phyloP scores from a whole-genome alignment of 2,329 filamentous ascomycete genomes.

The Apiospora rasikravindrae region DNA sequence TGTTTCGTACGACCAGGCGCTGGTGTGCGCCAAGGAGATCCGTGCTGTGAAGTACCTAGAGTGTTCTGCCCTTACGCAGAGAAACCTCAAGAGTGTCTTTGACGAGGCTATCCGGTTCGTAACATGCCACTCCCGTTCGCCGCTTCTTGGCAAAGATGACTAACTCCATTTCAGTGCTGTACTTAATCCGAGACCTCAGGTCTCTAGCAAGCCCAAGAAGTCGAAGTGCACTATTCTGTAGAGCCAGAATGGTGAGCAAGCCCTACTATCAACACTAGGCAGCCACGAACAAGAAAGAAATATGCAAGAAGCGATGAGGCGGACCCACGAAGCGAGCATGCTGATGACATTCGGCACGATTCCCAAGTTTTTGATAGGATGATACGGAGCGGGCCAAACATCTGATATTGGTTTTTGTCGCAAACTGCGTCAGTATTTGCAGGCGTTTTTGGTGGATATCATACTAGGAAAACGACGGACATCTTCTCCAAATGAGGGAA shows the following conservation, averaged over 20 bases:
- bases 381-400: slow-evolving; percentile 29
- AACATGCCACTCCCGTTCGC: background rate
- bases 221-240: slow-evolving; percentile 74
- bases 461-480: slow-evolving; percentile 37
- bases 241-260: slow-evolving; percentile 28
- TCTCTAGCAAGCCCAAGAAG: slow-evolving; percentile 64
- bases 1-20: slow-evolving; percentile 92
- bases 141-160: background rate
- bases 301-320: slow-evolving; percentile 14
- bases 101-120: slow-evolving; percentile 96
- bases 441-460: slow-evolving; percentile 38
- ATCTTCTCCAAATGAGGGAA: slow-evolving; percentile 31
- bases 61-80: slow-evolving; percentile 94
- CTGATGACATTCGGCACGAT: slow-evolving; percentile 11
- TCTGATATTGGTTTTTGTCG: slow-evolving; percentile 37
- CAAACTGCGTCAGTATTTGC: slow-evolving; percentile 24
- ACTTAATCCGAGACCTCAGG: slow-evolving; percentile 66
- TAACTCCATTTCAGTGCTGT: slow-evolving; percentile 61
- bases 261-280: slow-evolving; percentile 13
- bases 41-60: slow-evolving; percentile 96
- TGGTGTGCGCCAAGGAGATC: slow-evolving; percentile 90
- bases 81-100: slow-evolving; percentile 98
- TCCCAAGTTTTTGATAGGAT: slow-evolving; percentile 32
- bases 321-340: slow-evolving; percentile 10
- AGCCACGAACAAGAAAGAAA: slow-evolving; percentile 16